Evolutionary conservation across 768 basidiomycete genomes (phyloP).

Genomic region (Termitomyces sp.): DNA sequence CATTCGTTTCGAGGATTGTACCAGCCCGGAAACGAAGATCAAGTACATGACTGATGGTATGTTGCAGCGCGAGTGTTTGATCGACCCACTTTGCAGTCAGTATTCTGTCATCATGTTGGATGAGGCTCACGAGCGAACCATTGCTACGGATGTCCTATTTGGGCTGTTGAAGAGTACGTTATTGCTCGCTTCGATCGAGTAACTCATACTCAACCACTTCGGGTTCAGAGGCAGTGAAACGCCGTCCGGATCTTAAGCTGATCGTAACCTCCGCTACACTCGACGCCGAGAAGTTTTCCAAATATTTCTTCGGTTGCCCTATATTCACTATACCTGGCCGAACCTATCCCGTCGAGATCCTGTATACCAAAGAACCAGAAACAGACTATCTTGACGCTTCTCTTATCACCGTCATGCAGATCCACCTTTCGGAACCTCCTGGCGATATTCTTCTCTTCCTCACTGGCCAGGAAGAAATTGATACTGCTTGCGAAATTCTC

Average conservation of each 20-base stretch:
- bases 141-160: constrained; percentile 97
- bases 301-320: constrained; percentile 97
- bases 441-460: constrained; percentile 96
- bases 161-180: constrained; percentile 85
- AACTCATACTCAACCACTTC: constrained; percentile 11
- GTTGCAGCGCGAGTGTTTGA: constrained; percentile 93
- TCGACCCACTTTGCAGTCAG: constrained; percentile 88
- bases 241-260: constrained; percentile 91
- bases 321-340: constrained; percentile 99
- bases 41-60: constrained; percentile 99
- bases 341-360: constrained; percentile 94
- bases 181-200: background rate
- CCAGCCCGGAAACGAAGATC: constrained; percentile 96
- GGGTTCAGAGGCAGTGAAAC: constrained; percentile 81
- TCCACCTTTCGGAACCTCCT: constrained; percentile 95
- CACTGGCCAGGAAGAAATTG: constrained; percentile 98
- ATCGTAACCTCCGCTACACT: constrained; percentile 98
- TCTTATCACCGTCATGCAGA: constrained; percentile 98
- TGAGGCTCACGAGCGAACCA: constrained; percentile 97
- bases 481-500: constrained; percentile 94
- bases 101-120: constrained; percentile 98
- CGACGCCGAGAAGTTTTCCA: constrained; percentile 99
- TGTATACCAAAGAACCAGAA: constrained; percentile 99
- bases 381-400: constrained; percentile 96
- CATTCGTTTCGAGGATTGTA: constrained; percentile 99